A percentile compares a stretch with the other conserved stretches of the same genome.
Evolutionary conservation across 2,329 filamentous ascomycete species (phyloP).

Genomic region (Hymenoscyphus linearis): DNA sequence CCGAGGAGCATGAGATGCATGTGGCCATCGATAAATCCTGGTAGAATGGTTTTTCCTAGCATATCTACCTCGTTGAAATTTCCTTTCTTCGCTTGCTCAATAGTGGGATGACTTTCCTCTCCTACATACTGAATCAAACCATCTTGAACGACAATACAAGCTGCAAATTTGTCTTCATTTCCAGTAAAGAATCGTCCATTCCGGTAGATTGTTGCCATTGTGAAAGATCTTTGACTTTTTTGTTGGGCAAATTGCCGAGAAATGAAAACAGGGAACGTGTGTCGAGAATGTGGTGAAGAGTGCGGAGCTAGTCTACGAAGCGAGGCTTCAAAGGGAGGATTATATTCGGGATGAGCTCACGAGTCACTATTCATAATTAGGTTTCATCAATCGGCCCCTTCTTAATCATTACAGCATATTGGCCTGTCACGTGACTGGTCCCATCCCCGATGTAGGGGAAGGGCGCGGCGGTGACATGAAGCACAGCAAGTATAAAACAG

Average conservation of each 20-base stretch:
- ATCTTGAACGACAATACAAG: slow-evolving; percentile 44
- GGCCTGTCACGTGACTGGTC: no score
- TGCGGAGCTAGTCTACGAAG: no score
- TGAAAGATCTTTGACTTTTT: not conserved
- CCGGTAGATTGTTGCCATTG: not conserved
- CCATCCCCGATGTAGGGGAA: not conserved
- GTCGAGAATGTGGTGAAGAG: not conserved
- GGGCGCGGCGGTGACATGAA: not conserved
- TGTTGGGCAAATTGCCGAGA: not conserved
- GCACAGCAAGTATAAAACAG: not conserved
- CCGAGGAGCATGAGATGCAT: slow-evolving; percentile 53
- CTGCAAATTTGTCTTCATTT: slow-evolving; percentile 4
- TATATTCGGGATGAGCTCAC: not conserved
- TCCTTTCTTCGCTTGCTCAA: slow-evolving; percentile 12
- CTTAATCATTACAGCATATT: no score
- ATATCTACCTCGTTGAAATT: slow-evolving; percentile 32
- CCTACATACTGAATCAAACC: slow-evolving; percentile 40
- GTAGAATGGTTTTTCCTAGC: slow-evolving; percentile 40
- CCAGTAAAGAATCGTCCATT: not conserved
- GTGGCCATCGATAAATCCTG: slow-evolving; percentile 53
- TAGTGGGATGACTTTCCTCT: slow-evolving; percentile 27
- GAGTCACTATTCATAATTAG: not conserved
- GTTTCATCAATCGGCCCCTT: not conserved
- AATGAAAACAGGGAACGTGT: not conserved
- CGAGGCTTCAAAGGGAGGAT: no score